phyloP scores from a whole-genome alignment of 2,329 filamentous ascomycete species.

The Colletotrichum sp. region DNA sequence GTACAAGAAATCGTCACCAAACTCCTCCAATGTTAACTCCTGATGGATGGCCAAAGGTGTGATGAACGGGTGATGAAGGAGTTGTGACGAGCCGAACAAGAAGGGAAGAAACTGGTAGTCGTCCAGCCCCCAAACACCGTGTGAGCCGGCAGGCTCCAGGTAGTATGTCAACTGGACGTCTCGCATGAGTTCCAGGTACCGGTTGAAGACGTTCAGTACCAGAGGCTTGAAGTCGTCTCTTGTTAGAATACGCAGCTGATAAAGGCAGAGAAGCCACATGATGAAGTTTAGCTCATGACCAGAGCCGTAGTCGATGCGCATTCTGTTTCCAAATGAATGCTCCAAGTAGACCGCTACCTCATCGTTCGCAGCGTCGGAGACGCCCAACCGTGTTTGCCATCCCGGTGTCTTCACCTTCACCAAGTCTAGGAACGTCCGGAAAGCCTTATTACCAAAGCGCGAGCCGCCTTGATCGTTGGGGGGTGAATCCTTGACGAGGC shows the following conservation, averaged over 20 bases:
- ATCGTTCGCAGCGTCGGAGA: constrained; percentile 60
- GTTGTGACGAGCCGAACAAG: constrained; percentile 90
- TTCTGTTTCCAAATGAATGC: constrained; percentile 84
- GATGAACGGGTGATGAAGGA: constrained; percentile 82
- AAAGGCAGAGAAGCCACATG: constrained; percentile 94
- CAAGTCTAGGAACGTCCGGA: constrained; percentile 80
- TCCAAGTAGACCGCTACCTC: constrained; percentile 83
- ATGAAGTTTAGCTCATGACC: constrained; percentile 98
- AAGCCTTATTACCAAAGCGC: constrained; percentile 92
- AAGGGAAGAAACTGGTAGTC: constrained; percentile 98
- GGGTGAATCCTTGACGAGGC: constrained; percentile 72
- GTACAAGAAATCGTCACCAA: constrained; percentile 83
- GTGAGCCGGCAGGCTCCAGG: constrained; percentile 93
- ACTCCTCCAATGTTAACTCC: constrained; percentile 85
- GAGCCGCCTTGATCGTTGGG: constrained; percentile 87
- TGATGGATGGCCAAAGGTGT: constrained; percentile 87
- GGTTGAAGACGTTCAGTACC: constrained; percentile 78
- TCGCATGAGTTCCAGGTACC: constrained; percentile 88
- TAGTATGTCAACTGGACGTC: constrained; percentile 91
- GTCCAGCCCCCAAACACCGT: constrained; percentile 97
- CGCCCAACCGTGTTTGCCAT: constrained; percentile 70
- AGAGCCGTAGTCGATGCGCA: constrained; percentile 93
- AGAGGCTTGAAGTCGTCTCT: constrained; percentile 73
- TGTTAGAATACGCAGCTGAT: constrained; percentile 74
- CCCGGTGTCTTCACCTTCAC: constrained; percentile 57